Conservation (phyloP, 805 yeast species). For the Candida rishiriensis region DNA sequence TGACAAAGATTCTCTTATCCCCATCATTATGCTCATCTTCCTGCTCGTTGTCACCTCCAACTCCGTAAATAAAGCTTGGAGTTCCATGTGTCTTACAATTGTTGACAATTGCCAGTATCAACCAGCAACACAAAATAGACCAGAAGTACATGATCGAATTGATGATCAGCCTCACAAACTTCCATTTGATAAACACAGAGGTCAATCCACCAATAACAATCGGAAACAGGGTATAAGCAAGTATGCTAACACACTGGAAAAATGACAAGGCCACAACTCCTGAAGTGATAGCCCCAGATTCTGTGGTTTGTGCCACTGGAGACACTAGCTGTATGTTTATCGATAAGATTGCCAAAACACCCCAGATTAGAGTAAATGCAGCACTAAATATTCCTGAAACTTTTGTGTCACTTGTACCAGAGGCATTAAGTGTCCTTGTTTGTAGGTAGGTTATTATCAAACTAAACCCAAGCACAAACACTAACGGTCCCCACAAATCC, state of each 20-base stretch:
- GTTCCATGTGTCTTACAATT: slow-evolving; percentile 29
- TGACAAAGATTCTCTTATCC: slow-evolving; percentile 49
- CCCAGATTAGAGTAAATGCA: slow-evolving; percentile 50
- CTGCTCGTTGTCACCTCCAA: slow-evolving; percentile 6
- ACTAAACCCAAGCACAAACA: slow-evolving; percentile 45
- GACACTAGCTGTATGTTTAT: slow-evolving; percentile 52
- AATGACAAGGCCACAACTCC: slow-evolving; percentile 42
- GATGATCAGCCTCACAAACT: slow-evolving; percentile 36
- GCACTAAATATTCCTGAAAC: slow-evolving; percentile 52
- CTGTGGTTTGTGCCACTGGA: slow-evolving; percentile 35
- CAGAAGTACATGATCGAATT: slow-evolving; percentile 41
- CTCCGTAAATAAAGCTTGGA: slow-evolving; percentile 12
- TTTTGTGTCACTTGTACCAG: slow-evolving; percentile 23
- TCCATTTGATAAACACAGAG: slow-evolving; percentile 40
- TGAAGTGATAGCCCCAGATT: slow-evolving; percentile 22
- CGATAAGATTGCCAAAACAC: slow-evolving; percentile 43
- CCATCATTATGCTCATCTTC: slow-evolving; percentile 37
- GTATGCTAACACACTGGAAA: slow-evolving; percentile 51
- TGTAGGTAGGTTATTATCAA: slow-evolving; percentile 44
- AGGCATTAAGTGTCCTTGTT: slow-evolving; percentile 22
- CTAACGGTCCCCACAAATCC: slow-evolving; percentile 62
- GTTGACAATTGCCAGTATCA: slow-evolving; percentile 44
- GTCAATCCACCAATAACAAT: slow-evolving; percentile 44
- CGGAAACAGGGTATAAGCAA: slow-evolving; percentile 54
- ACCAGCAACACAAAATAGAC: slow-evolving; percentile 49